phyloP scores from a whole-genome alignment of 2,329 filamentous ascomycete genomes.

The Immersiporthe knoxdaviesiana region DNA sequence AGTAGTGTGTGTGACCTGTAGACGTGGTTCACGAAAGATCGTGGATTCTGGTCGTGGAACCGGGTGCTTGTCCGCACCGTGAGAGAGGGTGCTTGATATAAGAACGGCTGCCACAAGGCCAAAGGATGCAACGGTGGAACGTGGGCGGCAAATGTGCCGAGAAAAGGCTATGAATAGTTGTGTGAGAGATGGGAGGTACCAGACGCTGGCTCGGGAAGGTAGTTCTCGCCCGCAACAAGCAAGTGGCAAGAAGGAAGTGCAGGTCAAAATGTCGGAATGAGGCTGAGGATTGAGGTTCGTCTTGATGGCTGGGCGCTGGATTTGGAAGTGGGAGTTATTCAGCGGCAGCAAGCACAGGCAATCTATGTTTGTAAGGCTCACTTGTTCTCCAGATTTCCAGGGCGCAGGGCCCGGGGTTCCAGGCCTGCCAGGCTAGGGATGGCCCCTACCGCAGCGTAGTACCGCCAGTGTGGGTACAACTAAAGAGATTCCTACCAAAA shows the following conservation, averaged over 20 bases:
- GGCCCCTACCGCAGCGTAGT: neutral
- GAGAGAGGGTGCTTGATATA: neutral
- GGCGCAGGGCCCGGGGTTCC: neutral
- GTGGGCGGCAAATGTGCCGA: neutral
- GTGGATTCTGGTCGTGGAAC: neutral
- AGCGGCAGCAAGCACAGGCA: neutral
- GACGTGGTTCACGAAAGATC: neutral
- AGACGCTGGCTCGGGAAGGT: neutral
- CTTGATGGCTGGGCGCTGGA: neutral
- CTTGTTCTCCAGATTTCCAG: constrained; percentile 2
- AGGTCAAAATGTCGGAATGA: neutral
- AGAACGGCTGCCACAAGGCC: neutral
- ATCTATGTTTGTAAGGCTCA: neutral
- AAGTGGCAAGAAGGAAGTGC: neutral
- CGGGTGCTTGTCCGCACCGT: neutral
- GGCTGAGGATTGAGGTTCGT: neutral
- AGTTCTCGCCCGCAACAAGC: neutral
- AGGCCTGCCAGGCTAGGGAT: neutral
- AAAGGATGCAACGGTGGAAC: neutral
- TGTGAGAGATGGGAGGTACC: neutral
- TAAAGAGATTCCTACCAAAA: too few relatives aligned
- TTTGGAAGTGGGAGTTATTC: neutral
- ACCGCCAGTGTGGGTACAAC: neutral
- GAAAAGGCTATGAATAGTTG: neutral
- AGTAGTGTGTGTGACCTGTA: neutral